Evolutionary conservation across 345 rosid species (phyloP), one percentile per base, ranked within the genome.

Genomic region (Aquilaria sinensis): DNA sequence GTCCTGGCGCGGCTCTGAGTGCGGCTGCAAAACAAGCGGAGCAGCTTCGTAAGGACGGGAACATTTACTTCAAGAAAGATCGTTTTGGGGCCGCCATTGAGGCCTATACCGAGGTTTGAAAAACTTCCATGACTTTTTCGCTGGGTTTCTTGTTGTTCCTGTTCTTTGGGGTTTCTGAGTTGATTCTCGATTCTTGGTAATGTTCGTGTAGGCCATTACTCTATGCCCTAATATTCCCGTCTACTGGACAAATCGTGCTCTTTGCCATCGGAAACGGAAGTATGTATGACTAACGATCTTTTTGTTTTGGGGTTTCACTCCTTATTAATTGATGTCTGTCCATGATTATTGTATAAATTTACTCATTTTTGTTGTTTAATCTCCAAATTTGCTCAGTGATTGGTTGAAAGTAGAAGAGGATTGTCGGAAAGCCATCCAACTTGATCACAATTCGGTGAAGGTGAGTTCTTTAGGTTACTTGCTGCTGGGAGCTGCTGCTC

Each of bases 211-310:
- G 99, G 99, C 99, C 57, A 90, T 90, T 31, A 71, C 96, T 0
- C 67, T 93, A 54, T 86, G 95, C 79, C 99, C 97, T 51, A 78
- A 83, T 43, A 89, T 90, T 61, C 81, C 96, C 51, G 74, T 88
- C 9, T 90, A 90, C 74, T 90, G 87, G 95, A 90, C 96, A 1
- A 93, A 93, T 75, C 97, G 99, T 49, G 97, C 99, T 47, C 82
- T 85, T 43, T 93, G 97, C 70, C 89, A 93, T 75, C 83, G 70
- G 68, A 88, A 67, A 74, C 88, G 95, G 77, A 90, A 90, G 99
- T 90, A 82, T 79, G 94, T 67, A 68, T 37, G 61, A 60, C 33
- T 63, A 37, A 73, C 61, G 30, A 49, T 6, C 14, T 46, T 31
- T 12, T 58, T 61, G 10, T 12, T 41, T 9, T 34, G 7, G 11